Evolutionary conservation across 305 asterid genomes (phyloP).

Genomic region (Fraxinus sp.): DNA sequence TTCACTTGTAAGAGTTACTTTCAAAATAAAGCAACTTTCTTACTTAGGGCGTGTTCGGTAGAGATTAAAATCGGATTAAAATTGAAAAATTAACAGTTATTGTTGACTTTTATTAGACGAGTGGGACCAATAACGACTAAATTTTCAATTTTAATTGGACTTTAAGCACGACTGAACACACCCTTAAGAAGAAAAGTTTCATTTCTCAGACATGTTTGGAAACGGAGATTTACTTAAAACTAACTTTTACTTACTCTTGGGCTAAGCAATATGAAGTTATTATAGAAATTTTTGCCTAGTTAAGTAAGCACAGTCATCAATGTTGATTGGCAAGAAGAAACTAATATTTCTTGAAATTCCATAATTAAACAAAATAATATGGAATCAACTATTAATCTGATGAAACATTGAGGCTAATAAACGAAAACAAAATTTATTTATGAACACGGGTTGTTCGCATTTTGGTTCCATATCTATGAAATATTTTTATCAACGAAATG

Average conservation of each 20-base stretch:
- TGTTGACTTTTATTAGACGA: too few species aligned
- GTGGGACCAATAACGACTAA: too few species aligned
- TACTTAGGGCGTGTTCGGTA: too few species aligned
- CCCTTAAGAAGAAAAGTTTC: background rate
- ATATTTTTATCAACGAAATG: background rate
- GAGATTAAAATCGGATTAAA: too few species aligned
- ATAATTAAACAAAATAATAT: background rate
- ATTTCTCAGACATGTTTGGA: background rate
- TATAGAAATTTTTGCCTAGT: background rate
- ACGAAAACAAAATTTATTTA: background rate
- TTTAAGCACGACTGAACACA: too few species aligned
- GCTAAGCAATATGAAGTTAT: background rate
- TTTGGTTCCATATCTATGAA: background rate
- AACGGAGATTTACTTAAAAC: background rate
- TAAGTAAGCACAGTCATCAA: background rate
- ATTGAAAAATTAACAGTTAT: too few species aligned
- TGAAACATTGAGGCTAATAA: background rate
- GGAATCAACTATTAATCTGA: background rate
- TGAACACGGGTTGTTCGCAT: background rate
- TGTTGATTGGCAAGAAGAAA: background rate
- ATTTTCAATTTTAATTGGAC: too few species aligned
- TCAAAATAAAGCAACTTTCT: background rate
- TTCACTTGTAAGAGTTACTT: background rate
- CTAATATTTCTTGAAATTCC: background rate
- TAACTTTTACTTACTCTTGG: background rate